These are phyloP conservation scores for Chlorella sp. DNA, from an alignment of 139 green algal genomes.

Conservation along the genomic window DNA sequence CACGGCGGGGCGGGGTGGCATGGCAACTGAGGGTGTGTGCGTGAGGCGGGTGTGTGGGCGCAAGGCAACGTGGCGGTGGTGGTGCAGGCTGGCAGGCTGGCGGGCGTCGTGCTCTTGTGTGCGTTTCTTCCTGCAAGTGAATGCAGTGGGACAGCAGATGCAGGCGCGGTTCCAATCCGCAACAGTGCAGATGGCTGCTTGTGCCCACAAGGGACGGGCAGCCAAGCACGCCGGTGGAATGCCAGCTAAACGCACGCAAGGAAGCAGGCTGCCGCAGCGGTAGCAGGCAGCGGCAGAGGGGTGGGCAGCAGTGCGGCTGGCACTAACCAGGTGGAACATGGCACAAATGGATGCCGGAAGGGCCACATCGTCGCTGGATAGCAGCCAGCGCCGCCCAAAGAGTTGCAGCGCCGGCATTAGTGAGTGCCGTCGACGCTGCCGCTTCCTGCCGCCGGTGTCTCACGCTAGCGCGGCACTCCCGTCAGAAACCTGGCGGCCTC, in stretches of 20 bases:
- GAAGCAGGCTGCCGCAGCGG: background rate
- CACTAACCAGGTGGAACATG: slow-evolving; percentile 46
- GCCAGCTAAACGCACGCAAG: background rate
- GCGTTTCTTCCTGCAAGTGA: too few relatives aligned
- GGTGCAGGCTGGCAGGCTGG: too few relatives aligned
- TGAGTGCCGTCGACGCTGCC: background rate
- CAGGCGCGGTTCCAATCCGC: too few relatives aligned
- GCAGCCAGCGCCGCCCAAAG: slow-evolving; percentile 55
- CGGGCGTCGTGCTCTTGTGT: too few relatives aligned
- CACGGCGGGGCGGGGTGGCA: too few relatives aligned
- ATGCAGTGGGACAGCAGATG: too few relatives aligned
- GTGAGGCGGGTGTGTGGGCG: too few relatives aligned
- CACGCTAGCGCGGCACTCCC: too few relatives aligned
- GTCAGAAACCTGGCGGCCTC: too few relatives aligned
- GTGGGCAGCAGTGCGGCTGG: background rate
- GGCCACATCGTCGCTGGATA: slow-evolving; percentile 57
- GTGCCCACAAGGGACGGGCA: background rate
- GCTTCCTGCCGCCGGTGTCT: background rate
- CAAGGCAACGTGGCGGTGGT: too few relatives aligned
- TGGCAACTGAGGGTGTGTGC: background rate
- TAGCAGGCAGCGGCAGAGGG: background rate
- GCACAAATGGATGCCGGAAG: slow-evolving; percentile 30
- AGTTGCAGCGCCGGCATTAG: slow-evolving; percentile 61
- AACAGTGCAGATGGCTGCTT: too few relatives aligned
- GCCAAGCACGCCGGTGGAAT: too few relatives aligned